These are phyloP conservation scores for Globisporangium alternatum DNA, from an alignment of 352 stramenopile species.

Conservation along the genomic window DNA sequence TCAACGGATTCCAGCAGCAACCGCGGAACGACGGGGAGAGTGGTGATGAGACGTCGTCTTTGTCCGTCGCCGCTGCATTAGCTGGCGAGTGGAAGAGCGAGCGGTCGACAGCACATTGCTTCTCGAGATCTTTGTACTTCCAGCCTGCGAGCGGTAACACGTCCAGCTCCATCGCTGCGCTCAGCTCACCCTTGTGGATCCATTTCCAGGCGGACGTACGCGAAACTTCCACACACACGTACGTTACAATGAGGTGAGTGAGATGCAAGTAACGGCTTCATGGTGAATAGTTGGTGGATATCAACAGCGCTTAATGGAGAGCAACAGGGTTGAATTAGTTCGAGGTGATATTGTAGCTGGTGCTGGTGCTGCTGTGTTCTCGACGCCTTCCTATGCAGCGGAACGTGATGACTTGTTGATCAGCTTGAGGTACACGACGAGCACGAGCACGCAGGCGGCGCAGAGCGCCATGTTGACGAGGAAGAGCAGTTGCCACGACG, in stretches of 20 bases:
- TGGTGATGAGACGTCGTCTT: conserved; percentile 5
- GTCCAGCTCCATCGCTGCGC: conserved; percentile 25
- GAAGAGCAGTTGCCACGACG: conserved; percentile 43
- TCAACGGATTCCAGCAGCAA: conserved; percentile 53
- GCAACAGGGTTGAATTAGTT: no score
- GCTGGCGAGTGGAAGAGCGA: conserved; percentile 11
- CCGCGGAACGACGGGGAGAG: conserved; percentile 23
- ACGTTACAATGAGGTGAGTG: no score
- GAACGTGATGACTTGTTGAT: not conserved
- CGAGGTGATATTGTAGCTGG: not conserved
- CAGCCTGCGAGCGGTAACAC: conserved; percentile 35
- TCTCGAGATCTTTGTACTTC: conserved; percentile 24
- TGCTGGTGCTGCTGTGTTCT: conserved; percentile 17
- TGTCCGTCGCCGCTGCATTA: not conserved
- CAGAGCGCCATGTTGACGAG: conserved; percentile 44
- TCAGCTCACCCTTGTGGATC: not conserved
- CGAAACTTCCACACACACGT: no score
- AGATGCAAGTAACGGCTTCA: no score
- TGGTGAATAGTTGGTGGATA: no score
- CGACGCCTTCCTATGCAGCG: conserved; percentile 15
- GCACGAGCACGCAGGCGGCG: conserved; percentile 33
- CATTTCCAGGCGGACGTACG: not conserved
- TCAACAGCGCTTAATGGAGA: no score
- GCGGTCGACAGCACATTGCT: conserved; percentile 11
- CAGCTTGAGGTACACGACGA: conserved; percentile 21